Conservation (phyloP, 2,329 filamentous ascomycete genomes). For the Clonostachys rhizophaga region DNA sequence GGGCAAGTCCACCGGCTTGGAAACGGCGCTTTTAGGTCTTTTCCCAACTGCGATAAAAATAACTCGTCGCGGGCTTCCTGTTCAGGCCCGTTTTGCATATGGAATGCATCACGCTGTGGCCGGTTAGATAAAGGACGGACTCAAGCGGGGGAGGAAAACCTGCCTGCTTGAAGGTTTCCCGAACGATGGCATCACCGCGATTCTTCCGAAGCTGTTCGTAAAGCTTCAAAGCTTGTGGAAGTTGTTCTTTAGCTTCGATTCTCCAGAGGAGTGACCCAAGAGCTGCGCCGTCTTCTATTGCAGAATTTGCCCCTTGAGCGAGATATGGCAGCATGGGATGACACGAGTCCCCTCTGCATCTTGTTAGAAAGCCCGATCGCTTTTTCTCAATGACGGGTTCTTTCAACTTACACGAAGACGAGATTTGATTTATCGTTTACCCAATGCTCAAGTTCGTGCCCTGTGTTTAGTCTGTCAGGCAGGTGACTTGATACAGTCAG, state of each 20-base stretch:
- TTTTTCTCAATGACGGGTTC: too few species aligned
- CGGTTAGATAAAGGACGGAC: too few species aligned
- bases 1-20: constrained; percentile 42
- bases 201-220: constrained; percentile 43
- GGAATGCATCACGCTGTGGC: constrained; percentile 26
- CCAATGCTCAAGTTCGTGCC: too few species aligned
- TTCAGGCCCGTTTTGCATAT: constrained; percentile 48
- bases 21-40: too few species aligned
- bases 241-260: constrained; percentile 36
- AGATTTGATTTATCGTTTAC: too few species aligned
- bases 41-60: constrained; percentile 29
- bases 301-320: constrained; percentile 63
- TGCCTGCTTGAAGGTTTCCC: constrained; percentile 52
- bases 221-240: constrained; percentile 35
- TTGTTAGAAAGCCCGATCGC: too few species aligned
- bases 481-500: too few species aligned
- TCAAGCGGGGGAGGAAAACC: background rate
- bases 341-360: constrained; percentile 50
- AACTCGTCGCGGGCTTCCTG: constrained; percentile 52
- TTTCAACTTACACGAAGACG: too few species aligned
- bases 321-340: constrained; percentile 61
- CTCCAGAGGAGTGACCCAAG: constrained; percentile 52
- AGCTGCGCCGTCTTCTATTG: constrained; percentile 64
- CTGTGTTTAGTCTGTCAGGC: too few species aligned
- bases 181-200: constrained; percentile 48